These are phyloP conservation scores for Citrus inodora DNA, from an alignment of 345 rosid genomes.

Conservation along the genomic window DNA sequence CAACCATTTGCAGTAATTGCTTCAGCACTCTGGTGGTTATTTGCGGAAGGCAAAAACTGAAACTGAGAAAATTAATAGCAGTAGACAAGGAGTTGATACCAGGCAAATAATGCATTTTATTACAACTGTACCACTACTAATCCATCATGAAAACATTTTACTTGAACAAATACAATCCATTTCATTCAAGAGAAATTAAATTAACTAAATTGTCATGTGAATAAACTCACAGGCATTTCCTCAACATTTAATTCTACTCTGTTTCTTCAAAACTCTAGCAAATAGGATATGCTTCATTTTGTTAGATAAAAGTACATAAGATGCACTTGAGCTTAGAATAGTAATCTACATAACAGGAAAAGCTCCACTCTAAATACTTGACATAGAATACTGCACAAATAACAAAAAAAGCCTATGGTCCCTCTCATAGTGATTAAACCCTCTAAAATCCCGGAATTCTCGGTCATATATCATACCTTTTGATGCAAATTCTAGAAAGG, in stretches of 20 bases:
- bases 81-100: neutral
- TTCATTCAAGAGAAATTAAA: neutral
- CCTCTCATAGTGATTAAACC: neutral
- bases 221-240: neutral
- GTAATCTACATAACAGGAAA: neutral
- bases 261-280: neutral
- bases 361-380: neutral
- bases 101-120: neutral
- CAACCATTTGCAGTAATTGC: conserved; percentile 28
- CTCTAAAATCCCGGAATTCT: neutral
- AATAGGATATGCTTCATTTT: neutral
- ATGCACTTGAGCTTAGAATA: neutral
- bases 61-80: conserved; percentile 10
- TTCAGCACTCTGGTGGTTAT: conserved; percentile 19
- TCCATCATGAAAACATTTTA: neutral
- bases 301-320: neutral
- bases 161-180: too few species aligned
- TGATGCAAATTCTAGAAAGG: neutral
- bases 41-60: conserved; percentile 22
- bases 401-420: neutral
- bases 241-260: neutral
- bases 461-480: neutral
- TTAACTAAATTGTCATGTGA: conserved; percentile 6
- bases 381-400: neutral
- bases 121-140: neutral